Percentiles rank a stretch among this genome's conserved stretches.
phyloP scores from a whole-genome alignment of 192 early-diverging fungal species.

The Coemansia sp. region DNA sequence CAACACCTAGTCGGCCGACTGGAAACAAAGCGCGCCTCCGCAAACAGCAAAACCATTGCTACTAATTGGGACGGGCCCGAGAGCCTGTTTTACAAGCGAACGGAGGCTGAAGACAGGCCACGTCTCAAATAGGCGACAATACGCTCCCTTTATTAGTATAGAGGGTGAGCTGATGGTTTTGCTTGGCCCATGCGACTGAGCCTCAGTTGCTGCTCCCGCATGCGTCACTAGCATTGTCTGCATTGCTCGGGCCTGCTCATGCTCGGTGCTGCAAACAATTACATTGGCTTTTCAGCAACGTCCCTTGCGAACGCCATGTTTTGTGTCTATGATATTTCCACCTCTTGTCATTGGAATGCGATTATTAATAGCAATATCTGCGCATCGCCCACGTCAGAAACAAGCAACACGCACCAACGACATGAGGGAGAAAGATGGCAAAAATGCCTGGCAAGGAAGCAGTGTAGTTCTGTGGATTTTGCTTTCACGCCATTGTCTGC shows the following conservation, averaged over 20 bases:
- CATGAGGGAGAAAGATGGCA: too few relatives aligned
- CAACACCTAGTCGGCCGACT: background rate
- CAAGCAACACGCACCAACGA: too few relatives aligned
- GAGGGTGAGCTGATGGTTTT: background rate
- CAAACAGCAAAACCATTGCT: background rate
- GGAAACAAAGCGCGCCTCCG: background rate
- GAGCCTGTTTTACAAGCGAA: background rate
- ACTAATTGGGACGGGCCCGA: background rate
- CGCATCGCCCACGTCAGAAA: constrained; percentile 7
- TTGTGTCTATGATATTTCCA: background rate
- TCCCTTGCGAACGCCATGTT: background rate
- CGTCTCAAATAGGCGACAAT: background rate
- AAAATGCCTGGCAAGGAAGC: too few relatives aligned
- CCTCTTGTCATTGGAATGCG: background rate
- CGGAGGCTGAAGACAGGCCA: background rate
- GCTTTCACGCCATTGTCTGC: too few relatives aligned
- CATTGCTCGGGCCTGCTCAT: background rate
- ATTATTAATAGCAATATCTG: constrained; percentile 11
- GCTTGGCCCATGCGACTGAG: constrained; percentile 27
- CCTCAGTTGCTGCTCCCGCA: constrained; percentile 10
- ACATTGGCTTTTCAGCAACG: background rate
- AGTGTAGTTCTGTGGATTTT: background rate
- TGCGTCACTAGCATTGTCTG: constrained; percentile 4
- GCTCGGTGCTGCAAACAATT: background rate
- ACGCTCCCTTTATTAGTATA: background rate